Evolutionary conservation across 768 basidiomycete species (phyloP), one percentile per base, ranked within the genome.

Genomic region (Lanmaoa rubissima): DNA sequence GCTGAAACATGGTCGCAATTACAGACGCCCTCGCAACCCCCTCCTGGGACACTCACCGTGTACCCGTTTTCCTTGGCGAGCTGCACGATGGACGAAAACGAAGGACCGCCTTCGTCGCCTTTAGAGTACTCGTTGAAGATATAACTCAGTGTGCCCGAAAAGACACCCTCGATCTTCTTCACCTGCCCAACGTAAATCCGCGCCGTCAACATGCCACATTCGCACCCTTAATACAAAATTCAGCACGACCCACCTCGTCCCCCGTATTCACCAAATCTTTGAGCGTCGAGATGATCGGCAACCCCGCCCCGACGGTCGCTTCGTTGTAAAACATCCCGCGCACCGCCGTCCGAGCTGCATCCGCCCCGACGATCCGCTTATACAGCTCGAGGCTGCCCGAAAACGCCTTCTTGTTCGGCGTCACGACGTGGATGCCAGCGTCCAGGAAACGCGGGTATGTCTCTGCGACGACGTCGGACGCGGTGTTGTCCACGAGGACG

Each of bases 391-490:
- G 75, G 19, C 83, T 77, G 0, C 88, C 87, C 14, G 93, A 95
- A 68, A 87, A 93, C 1, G 90, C 97, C 74, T 98, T 98, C 74
- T 99, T 99, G 80, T 98, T 99, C 16, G 97, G 96, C 1, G 97
- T 99, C 45, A 96, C 85, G 64, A 99, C 84, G 67, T 87, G 82
- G 57, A 98, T 82, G 4, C 95, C 94, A 5, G 81, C 81, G 48
- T 76, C 75, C 43, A 98, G 75, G 75, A 94, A 89, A 38, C 75
- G 74, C 0, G 97, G 93, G 72, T 98, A 99, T 51, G 87, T 65
- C 24, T 77, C 76, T 2, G 96, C 95, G 19, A 98, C 83, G 14
- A 77, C 79, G 39, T 92, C 88, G 35, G 90, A 88, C 1, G 94
- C 90, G 0, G 97, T 98, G 70, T 94, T 96, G 73, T 99, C 97